A percentile compares a stretch with the other conserved stretches of the same genome.
Evolutionary conservation across 371 early-diverging fungal species (phyloP).

Genomic region (Ordospora pajunii): DNA sequence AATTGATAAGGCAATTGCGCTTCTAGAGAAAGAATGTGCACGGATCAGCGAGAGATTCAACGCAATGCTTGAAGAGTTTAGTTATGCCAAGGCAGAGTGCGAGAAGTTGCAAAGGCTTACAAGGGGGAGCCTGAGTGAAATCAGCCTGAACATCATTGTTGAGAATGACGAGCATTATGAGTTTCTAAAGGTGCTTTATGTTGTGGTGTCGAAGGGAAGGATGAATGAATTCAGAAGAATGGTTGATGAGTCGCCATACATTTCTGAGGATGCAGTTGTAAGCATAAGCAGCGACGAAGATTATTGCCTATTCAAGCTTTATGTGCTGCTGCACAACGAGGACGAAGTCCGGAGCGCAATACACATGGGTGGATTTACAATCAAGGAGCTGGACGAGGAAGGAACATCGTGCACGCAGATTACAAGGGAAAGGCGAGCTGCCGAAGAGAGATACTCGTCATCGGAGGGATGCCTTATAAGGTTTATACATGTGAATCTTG

Average conservation of each 20-base stretch:
- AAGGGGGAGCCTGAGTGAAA: conserved; percentile 10
- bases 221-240: background rate
- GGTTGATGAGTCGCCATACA: background rate
- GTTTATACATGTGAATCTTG: conserved; percentile 8
- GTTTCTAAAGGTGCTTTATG: conserved; percentile 12
- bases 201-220: background rate
- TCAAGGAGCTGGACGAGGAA: background rate
- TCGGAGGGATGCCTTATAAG: background rate
- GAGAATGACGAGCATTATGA: background rate
- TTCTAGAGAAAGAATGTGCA: background rate
- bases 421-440: background rate
- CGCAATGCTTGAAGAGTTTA: background rate
- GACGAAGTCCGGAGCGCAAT: background rate
- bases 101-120: background rate
- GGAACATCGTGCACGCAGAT: background rate
- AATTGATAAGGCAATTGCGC: background rate
- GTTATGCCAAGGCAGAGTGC: background rate
- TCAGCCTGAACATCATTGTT: background rate
- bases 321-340: background rate
- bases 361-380: background rate
- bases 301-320: background rate
- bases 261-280: background rate
- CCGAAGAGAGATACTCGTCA: background rate
- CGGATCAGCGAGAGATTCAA: background rate
- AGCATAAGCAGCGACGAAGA: conserved; percentile 12